Conservation (phyloP, 176 grass and related monocot species). For the Carex littledalei region DNA sequence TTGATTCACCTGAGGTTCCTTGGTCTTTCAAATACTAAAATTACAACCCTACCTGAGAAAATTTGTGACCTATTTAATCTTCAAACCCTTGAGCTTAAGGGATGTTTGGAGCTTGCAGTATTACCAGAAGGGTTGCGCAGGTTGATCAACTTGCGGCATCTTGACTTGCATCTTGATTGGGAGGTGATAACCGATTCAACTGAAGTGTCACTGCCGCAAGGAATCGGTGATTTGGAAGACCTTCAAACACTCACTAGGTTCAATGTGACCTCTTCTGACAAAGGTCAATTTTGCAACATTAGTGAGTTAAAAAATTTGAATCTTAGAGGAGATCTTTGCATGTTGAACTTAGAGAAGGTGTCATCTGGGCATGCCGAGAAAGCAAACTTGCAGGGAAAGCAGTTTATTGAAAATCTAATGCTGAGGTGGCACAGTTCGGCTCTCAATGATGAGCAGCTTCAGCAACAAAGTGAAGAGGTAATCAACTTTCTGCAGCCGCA, state of each 20-base stretch:
- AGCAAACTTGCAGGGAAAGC: conserved; percentile 35
- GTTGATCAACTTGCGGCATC: conserved; percentile 46
- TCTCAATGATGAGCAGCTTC: neutral
- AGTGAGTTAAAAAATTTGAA: conserved; percentile 39
- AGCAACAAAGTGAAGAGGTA: neutral
- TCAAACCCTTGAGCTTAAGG: conserved; percentile 34
- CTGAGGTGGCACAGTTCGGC: conserved; percentile 32
- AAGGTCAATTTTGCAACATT: conserved; percentile 31
- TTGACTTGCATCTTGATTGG: conserved; percentile 51
- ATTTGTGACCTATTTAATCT: conserved; percentile 41
- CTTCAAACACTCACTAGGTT: conserved; percentile 37
- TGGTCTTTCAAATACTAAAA: conserved; percentile 22
- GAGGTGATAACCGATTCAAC: conserved; percentile 22
- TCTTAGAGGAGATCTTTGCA: conserved; percentile 56
- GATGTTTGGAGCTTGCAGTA: conserved; percentile 29
- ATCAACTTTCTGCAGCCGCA: conserved; percentile 22
- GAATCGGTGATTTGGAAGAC: conserved; percentile 16
- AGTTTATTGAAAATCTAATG: conserved; percentile 43
- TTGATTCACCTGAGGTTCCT: conserved; percentile 49
- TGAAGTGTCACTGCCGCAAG: neutral
- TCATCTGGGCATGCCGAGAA: neutral
- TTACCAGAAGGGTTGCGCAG: conserved; percentile 35
- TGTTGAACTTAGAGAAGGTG: conserved; percentile 40
- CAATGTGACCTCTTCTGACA: conserved; percentile 16
- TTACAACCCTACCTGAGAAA: conserved; percentile 33